phyloP scores from a whole-genome alignment of 441 rosid genomes.

The Macaranga tanarius region DNA sequence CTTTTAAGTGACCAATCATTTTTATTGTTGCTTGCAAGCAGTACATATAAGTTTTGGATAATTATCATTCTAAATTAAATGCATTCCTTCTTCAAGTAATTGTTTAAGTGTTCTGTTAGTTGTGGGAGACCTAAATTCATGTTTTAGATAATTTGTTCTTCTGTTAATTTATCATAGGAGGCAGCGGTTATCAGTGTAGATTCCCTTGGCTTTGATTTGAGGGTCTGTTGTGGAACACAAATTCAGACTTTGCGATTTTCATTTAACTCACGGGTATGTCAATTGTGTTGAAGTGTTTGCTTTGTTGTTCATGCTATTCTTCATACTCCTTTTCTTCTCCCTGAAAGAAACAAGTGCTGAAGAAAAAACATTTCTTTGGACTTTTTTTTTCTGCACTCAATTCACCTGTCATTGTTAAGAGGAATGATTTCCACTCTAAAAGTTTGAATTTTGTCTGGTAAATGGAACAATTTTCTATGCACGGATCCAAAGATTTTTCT shows the following conservation, averaged over 20 bases:
- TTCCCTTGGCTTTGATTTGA: constrained; percentile 79
- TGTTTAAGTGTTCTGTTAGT: background rate
- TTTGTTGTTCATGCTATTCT: background rate
- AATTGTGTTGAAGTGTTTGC: background rate
- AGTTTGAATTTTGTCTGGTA: too few relatives aligned
- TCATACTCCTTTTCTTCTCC: background rate
- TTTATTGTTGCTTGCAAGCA: background rate
- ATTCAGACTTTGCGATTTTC: constrained; percentile 80
- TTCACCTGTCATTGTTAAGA: background rate
- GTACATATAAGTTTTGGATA: background rate
- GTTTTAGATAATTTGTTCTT: constrained; percentile 11
- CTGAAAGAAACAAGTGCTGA: background rate
- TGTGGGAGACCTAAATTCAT: background rate
- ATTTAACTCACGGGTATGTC: constrained; percentile 64
- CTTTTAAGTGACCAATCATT: background rate
- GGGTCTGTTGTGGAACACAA: constrained; percentile 82
- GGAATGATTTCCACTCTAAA: background rate
- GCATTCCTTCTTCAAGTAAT: background rate
- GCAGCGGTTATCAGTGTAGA: constrained; percentile 62
- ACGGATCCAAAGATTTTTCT: background rate
- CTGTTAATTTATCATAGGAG: constrained; percentile 47
- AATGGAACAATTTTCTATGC: background rate
- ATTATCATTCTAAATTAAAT: background rate
- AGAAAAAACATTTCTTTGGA: background rate
- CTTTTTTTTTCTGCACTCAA: background rate